Conservation (phyloP, 2,329 filamentous ascomycete species). For the Colletotrichum graminicola region DNA sequence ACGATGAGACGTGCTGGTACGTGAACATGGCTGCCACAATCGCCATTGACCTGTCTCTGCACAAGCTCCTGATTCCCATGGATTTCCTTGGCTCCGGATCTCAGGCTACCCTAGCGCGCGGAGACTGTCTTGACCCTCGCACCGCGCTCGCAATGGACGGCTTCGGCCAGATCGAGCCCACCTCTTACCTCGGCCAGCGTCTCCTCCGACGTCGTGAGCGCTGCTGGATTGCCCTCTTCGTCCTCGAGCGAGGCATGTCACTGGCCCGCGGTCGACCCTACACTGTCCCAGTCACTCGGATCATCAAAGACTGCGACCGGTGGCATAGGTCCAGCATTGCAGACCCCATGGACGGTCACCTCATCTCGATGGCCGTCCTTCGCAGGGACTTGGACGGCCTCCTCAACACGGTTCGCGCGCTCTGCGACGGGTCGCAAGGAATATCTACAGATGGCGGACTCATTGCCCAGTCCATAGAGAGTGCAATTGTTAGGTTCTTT, state of each 20-base stretch:
- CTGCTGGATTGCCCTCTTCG: constrained; percentile 79
- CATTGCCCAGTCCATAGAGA: constrained; percentile 68
- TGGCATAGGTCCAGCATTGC: constrained; percentile 76
- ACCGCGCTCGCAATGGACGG: constrained; percentile 77
- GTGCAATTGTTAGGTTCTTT: constrained; percentile 75
- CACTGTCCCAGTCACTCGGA: constrained; percentile 74
- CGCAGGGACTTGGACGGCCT: constrained; percentile 73
- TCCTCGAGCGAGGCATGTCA: constrained; percentile 79
- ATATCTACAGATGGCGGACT: constrained; percentile 62
- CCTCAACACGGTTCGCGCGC: constrained; percentile 67
- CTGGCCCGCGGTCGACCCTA: constrained; percentile 77
- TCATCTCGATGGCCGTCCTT: constrained; percentile 78
- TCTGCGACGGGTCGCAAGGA: constrained; percentile 70
- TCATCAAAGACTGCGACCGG: constrained; percentile 75
- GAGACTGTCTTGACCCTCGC: constrained; percentile 76
- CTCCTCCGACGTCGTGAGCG: constrained; percentile 75
- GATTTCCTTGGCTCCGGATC: constrained; percentile 58
- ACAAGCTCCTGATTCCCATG: constrained; percentile 75
- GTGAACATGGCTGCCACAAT: constrained; percentile 78
- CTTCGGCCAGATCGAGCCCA: constrained; percentile 71
- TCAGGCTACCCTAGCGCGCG: constrained; percentile 65
- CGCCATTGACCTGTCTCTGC: constrained; percentile 76
- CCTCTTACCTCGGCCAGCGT: constrained; percentile 70
- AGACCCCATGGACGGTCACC: constrained; percentile 76
- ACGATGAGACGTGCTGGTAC: constrained; percentile 80